A percentile compares a stretch with the other conserved stretches of the same genome.
phyloP scores from a whole-genome alignment of 2,329 filamentous ascomycete species.

The Neurospora sp. region DNA sequence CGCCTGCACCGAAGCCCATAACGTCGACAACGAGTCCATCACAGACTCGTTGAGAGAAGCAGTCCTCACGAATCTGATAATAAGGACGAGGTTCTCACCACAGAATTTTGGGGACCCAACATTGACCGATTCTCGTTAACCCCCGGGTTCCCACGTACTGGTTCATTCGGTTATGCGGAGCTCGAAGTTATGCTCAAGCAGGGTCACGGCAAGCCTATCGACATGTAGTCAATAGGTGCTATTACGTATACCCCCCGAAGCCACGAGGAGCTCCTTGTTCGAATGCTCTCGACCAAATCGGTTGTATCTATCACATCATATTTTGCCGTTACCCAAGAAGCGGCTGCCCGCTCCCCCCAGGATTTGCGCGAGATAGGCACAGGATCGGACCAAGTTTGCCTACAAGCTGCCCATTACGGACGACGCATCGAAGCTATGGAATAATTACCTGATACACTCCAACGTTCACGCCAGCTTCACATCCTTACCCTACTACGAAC shows the following conservation, averaged over 20 bases:
- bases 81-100: slow-evolving; percentile 84
- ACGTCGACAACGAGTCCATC: slow-evolving; percentile 54
- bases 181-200: slow-evolving; percentile 98
- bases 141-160: no score
- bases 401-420: neutral
- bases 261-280: neutral
- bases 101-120: no score
- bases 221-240: slow-evolving; percentile 99
- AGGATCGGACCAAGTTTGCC: neutral
- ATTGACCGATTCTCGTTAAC: no score
- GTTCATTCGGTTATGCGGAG: slow-evolving; percentile 94
- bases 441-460: neutral
- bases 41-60: neutral
- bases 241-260: slow-evolving; percentile 83
- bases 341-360: neutral
- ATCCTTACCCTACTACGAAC: neutral
- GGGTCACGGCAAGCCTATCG: slow-evolving; percentile 94
- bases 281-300: neutral
- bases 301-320: neutral
- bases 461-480: neutral
- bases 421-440: neutral
- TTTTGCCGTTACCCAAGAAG: neutral
- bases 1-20: slow-evolving; percentile 69
- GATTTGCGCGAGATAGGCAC: neutral
- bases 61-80: slow-evolving; percentile 24